phyloP scores from a whole-genome alignment of 1,284 basidiomycete species.

The Fomitopsis pinicola region DNA sequence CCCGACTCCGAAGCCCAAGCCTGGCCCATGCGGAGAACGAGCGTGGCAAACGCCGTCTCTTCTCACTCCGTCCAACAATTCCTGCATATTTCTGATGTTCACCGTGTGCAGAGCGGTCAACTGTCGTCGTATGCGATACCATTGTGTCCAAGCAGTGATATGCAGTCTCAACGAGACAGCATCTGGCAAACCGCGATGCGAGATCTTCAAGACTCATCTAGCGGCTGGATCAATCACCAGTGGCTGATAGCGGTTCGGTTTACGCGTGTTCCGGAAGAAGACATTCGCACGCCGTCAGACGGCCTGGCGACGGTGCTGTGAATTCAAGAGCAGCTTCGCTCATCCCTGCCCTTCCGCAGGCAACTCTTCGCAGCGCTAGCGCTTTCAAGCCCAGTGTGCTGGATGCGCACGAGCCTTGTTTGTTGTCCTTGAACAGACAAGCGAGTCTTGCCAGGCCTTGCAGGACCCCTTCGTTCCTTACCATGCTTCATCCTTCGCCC shows the following conservation, averaged over 20 bases:
- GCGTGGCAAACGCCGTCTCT: background rate
- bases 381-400: conserved; percentile 7
- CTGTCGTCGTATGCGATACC: background rate
- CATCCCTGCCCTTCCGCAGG: background rate
- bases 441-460: conserved; percentile 19
- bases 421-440: conserved; percentile 17
- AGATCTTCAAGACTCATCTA: background rate
- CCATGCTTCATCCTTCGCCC: conserved; percentile 22
- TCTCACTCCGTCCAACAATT: too few species aligned
- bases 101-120: too few species aligned
- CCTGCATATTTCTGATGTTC: too few species aligned
- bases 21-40: background rate
- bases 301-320: background rate
- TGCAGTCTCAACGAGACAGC: background rate
- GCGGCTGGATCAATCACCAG: background rate
- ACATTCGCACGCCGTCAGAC: background rate
- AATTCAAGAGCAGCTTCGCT: background rate
- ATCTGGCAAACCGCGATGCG: background rate
- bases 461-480: conserved; percentile 17
- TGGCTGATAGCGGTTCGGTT: background rate
- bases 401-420: conserved; percentile 17
- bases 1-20: background rate
- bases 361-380: conserved; percentile 1
- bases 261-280: background rate
- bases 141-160: background rate